Percentiles rank a stretch among this genome's conserved stretches.
phyloP scores from a whole-genome alignment of 331 rosid genomes.

The Rhamnella rubrinervis region DNA sequence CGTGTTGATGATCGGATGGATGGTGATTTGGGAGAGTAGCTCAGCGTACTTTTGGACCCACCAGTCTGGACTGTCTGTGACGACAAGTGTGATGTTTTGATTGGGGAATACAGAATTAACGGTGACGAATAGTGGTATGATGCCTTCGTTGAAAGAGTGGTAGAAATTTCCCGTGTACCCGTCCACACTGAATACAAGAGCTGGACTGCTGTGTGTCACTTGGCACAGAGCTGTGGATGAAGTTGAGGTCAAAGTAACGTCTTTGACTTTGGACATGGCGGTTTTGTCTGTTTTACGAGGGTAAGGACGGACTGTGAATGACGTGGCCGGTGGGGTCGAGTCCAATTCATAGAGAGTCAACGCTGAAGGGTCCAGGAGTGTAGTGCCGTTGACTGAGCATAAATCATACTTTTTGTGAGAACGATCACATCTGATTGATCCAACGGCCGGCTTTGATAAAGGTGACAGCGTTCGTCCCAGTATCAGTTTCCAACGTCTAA shows the following conservation, averaged over 20 bases:
- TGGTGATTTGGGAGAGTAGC: constrained; percentile 26
- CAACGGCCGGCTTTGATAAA: neutral
- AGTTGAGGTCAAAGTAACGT: constrained; percentile 21
- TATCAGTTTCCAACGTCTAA: neutral
- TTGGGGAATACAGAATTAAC: constrained; percentile 11
- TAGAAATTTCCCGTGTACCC: constrained; percentile 44
- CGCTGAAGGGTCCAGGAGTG: constrained; percentile 25
- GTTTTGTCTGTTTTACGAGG: constrained; percentile 30
- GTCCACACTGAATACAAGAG: constrained; percentile 28
- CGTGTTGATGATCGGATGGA: constrained; percentile 23
- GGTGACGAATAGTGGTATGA: constrained; percentile 44
- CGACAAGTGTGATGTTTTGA: constrained; percentile 37
- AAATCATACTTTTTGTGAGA: constrained; percentile 24
- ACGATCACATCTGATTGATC: constrained; percentile 22
- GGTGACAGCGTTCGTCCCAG: neutral
- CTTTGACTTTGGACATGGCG: constrained; percentile 28
- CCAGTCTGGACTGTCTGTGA: constrained; percentile 33
- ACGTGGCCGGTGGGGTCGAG: neutral
- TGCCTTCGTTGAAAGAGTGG: constrained; percentile 39
- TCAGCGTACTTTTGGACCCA: constrained; percentile 47
- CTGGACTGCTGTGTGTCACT: constrained; percentile 21
- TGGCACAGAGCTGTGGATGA: constrained; percentile 22
- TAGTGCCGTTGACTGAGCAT: constrained; percentile 28
- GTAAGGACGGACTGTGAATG: constrained; percentile 31
- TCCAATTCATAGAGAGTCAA: constrained; percentile 20